phyloP scores from a whole-genome alignment of 164 flowering plant species.

The Saururus chinensis region DNA sequence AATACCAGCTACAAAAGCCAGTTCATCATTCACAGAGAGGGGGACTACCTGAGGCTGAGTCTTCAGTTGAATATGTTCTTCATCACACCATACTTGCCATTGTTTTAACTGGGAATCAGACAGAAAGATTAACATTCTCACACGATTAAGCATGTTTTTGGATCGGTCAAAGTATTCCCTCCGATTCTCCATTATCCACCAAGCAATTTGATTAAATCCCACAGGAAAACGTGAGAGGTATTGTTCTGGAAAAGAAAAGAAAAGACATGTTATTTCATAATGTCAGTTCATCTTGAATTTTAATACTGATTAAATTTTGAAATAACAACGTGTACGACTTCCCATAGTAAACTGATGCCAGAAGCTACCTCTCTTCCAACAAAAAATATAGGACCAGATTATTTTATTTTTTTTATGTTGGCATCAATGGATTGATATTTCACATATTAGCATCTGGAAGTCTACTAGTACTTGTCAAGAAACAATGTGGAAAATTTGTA shows the following conservation, averaged over 20 bases:
- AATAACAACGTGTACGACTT: no score
- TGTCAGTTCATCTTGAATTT: no score
- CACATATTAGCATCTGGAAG: no score
- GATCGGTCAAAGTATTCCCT: conserved; percentile 82
- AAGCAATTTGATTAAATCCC: conserved; percentile 73
- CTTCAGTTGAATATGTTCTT: conserved; percentile 69
- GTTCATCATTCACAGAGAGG: conserved; percentile 89
- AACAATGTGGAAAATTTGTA: no score
- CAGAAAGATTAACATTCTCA: conserved; percentile 69
- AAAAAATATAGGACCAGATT: no score
- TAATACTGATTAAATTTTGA: neutral
- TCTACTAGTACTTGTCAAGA: no score
- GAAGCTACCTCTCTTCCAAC: no score
- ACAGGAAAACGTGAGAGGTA: conserved; percentile 56
- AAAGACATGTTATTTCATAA: neutral
- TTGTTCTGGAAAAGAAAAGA: conserved; percentile 48
- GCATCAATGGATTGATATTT: no score
- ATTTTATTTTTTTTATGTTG: no score
- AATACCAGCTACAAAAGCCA: conserved; percentile 92
- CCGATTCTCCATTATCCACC: conserved; percentile 99
- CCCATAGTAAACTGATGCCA: no score
- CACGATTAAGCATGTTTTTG: conserved; percentile 59
- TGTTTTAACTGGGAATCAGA: conserved; percentile 79
- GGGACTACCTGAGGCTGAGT: conserved; percentile 55
- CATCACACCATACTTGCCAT: conserved; percentile 89